These are phyloP conservation scores for Cephalotrichum gorgonifer DNA, from an alignment of 2,329 filamentous ascomycete species.

Conservation along the genomic window DNA sequence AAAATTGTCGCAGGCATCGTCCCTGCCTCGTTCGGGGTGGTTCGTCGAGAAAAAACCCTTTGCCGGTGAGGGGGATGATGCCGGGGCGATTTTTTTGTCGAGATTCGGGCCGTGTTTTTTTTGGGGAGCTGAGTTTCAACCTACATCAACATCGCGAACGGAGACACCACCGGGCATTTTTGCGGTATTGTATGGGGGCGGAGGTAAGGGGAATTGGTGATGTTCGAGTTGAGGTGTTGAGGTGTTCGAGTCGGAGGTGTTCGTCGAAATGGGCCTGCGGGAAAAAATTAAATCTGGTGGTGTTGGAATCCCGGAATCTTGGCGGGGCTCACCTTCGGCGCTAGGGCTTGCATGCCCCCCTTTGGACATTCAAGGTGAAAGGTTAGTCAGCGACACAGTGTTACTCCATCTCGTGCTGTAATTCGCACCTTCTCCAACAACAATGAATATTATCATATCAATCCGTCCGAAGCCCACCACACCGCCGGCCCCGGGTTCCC, in stretches of 20 bases:
- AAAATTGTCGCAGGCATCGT: too few relatives aligned
- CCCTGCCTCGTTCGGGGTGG: too few relatives aligned
- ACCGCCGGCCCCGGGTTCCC: too few relatives aligned
- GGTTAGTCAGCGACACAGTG: conserved; percentile 4
- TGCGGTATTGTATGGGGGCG: conserved; percentile 37
- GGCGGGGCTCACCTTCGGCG: neutral
- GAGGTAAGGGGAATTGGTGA: conserved; percentile 14
- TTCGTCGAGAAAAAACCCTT: too few relatives aligned
- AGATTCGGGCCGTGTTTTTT: conserved; percentile 3
- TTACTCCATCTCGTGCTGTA: neutral
- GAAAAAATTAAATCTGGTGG: conserved; percentile 6
- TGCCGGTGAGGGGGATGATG: too few relatives aligned
- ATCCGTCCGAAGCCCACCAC: too few relatives aligned
- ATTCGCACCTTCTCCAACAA: neutral
- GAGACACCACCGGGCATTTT: conserved; percentile 72
- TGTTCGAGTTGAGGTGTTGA: conserved; percentile 9
- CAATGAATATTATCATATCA: too few relatives aligned
- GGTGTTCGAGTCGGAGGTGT: conserved; percentile 11
- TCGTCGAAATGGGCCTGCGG: conserved; percentile 1
- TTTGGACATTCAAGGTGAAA: too few relatives aligned
- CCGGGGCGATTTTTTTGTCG: conserved; percentile 18
- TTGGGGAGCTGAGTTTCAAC: conserved; percentile 22
- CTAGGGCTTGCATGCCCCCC: conserved; percentile 3
- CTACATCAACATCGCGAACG: conserved; percentile 80
- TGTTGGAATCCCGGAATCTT: conserved; percentile 6